phyloP scores from a whole-genome alignment of 2,329 filamentous ascomycete species.

The Sporothrix mexicana region DNA sequence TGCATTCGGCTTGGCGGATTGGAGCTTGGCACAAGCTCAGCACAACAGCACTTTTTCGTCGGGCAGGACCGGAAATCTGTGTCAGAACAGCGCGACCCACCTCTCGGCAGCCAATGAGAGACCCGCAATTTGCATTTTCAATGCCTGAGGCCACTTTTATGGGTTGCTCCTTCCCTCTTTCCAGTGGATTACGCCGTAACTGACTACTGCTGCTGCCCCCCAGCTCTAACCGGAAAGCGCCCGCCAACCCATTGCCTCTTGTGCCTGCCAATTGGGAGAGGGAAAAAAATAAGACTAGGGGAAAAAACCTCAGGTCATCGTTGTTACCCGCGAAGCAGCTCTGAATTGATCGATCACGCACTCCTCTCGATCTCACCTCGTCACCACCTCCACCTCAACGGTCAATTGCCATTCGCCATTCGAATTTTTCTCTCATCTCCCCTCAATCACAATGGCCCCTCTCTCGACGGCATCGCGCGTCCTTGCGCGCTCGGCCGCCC shows the following conservation, averaged over 20 bases:
- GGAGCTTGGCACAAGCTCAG: background rate
- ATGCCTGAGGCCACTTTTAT: slow-evolving; percentile 36
- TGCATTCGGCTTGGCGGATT: slow-evolving; percentile 27
- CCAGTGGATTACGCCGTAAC: background rate
- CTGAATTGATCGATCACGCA: background rate
- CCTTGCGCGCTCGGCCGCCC: slow-evolving; percentile 62
- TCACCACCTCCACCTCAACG: slow-evolving; percentile 8
- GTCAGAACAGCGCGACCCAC: slow-evolving; percentile 26
- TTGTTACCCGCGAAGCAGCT: slow-evolving; percentile 19
- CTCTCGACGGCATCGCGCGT: slow-evolving; percentile 71
- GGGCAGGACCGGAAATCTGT: slow-evolving; percentile 38
- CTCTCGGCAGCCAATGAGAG: slow-evolving; percentile 32
- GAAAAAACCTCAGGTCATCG: slow-evolving; percentile 56
- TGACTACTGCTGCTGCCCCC: background rate
- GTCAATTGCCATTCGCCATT: background rate
- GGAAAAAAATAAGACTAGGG: slow-evolving; percentile 30
- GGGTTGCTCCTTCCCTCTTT: background rate
- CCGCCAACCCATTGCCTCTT: background rate
- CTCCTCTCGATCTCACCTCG: background rate
- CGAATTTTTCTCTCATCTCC: background rate
- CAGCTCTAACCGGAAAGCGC: slow-evolving; percentile 12
- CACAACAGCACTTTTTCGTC: slow-evolving; percentile 21
- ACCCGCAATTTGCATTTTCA: slow-evolving; percentile 36
- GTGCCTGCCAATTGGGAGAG: slow-evolving; percentile 29
- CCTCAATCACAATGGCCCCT: slow-evolving; percentile 63